phyloP scores from a whole-genome alignment of 306 rosid species.

The Sesbania bispinosa region DNA sequence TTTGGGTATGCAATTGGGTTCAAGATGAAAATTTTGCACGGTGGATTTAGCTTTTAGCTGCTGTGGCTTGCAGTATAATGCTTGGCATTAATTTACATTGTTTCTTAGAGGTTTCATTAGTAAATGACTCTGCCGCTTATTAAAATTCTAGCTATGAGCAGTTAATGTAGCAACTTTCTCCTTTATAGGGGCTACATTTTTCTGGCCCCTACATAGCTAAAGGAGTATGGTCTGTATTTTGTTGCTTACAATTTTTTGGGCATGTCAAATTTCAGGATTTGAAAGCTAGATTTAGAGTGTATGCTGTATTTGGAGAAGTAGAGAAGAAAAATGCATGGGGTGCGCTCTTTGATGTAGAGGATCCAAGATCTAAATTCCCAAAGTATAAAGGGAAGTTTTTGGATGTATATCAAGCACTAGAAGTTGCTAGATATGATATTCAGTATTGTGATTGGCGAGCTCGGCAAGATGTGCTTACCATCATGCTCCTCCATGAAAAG shows the following conservation, averaged over 20 bases:
- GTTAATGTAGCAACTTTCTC: conserved; percentile 1
- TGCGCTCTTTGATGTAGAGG: conserved; percentile 89
- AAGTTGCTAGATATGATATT: conserved; percentile 83
- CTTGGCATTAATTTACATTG: neutral
- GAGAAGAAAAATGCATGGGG: conserved; percentile 83
- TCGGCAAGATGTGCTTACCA: conserved; percentile 89
- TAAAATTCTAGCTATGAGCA: neutral
- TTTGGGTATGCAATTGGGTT: neutral
- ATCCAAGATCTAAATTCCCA: conserved; percentile 78
- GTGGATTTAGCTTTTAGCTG: neutral
- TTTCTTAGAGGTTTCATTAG: neutral
- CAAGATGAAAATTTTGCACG: neutral
- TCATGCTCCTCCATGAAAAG: conserved; percentile 98
- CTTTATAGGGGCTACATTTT: neutral
- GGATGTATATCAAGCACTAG: conserved; percentile 76
- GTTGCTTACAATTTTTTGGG: neutral
- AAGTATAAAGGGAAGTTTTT: conserved; percentile 71
- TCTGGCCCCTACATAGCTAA: neutral
- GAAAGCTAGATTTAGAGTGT: conserved; percentile 67
- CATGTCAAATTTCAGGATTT: conserved; percentile 57
- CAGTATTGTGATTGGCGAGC: conserved; percentile 99
- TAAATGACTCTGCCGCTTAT: neutral
- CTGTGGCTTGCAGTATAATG: neutral
- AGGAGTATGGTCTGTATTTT: neutral
- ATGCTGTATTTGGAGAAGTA: conserved; percentile 66